Evolutionary conservation across 495 filamentous ascomycete genomes (phyloP), one percentile per base, ranked within the genome.

Genomic region (Antarctomyces pellizariae): DNA sequence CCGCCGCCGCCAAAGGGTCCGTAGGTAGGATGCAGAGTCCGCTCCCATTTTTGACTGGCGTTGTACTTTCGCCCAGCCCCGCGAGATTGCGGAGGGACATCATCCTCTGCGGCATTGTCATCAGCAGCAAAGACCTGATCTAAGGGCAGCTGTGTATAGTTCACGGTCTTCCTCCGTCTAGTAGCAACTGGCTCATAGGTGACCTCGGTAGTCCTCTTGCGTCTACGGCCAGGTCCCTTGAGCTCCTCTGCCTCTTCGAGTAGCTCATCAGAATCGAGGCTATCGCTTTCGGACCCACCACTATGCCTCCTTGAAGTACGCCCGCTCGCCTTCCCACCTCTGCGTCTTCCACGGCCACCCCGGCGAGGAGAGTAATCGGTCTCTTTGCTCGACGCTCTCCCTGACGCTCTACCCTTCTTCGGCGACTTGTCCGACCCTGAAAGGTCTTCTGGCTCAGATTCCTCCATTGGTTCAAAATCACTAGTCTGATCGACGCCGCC

Each of bases 1-100:
- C 66, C 67, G 15, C 65, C 64, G 25, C 86, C 86, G 35, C 86
- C 86, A 49, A 97, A 91, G 0, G 89, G 84, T 7, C 89, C 86
- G 44, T 64, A 71, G 2, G 77, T 89, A 12, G 76, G 72, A 41
- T 84, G 84, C 6, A 93, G 57, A 31, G 57, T 71, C 33, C 75
- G 70, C 30, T 77, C 68, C 69, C 62, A 83, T 19, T 44, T 44
- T 17, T 53, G 45, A 16, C 54, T 50, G 20, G 42, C 55, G 18
- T 56, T 59, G 26, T 40, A 51, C 24, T 46, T 52, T 21, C 62
- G 67, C 22, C 59, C 59, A 17, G 58, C 59, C 18, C 59, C 54
- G 32, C 71, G 70, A 13, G 70, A 72, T 13, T 76, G 79, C 7
- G 75, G 79, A 3, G 68, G 51, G 13, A 56, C 55, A 3, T 50